Percentiles rank a stretch among this genome's conserved stretches.
Evolutionary conservation across 2,329 filamentous ascomycete genomes (phyloP).

Genomic region (Aureobasidium musti): DNA sequence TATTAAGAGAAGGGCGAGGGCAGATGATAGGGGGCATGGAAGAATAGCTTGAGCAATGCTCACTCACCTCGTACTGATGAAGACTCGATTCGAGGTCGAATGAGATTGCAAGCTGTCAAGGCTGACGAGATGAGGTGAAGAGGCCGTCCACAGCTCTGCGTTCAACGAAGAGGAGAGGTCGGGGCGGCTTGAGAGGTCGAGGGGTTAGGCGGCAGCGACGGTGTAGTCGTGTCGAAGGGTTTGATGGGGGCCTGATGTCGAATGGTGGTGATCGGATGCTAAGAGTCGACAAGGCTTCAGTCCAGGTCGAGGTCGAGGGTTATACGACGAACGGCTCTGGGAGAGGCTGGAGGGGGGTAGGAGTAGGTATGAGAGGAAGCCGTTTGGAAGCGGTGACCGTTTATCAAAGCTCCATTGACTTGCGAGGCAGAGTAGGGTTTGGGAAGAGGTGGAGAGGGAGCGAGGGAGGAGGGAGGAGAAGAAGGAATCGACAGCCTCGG

Average conservation of each 20-base stretch:
- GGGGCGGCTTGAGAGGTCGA: slow-evolving; percentile 39
- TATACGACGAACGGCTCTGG: slow-evolving; percentile 11
- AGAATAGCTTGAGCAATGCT: slow-evolving; percentile 17
- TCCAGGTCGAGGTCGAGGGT: slow-evolving; percentile 25
- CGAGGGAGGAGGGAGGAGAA: slow-evolving; percentile 19
- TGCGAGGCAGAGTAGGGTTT: slow-evolving; percentile 12
- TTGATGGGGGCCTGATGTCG: slow-evolving; percentile 30
- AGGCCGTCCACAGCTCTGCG: slow-evolving; percentile 39
- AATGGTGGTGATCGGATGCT: slow-evolving; percentile 11
- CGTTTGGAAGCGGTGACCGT: slow-evolving; percentile 26
- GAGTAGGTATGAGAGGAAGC: slow-evolving; percentile 16
- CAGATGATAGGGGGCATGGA: slow-evolving; percentile 5
- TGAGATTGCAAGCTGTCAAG: slow-evolving; percentile 12
- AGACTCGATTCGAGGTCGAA: slow-evolving; percentile 11
- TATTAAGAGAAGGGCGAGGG: background rate
- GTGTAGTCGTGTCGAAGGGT: background rate
- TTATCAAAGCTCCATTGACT: slow-evolving; percentile 31
- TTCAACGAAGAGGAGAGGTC: slow-evolving; percentile 48
- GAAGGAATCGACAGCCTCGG: slow-evolving; percentile 19
- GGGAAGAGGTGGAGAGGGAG: slow-evolving; percentile 10
- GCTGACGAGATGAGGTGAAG: slow-evolving; percentile 10
- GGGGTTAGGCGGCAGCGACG: slow-evolving; percentile 27
- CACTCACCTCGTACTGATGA: slow-evolving; percentile 11
- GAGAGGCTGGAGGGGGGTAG: slow-evolving; percentile 17
- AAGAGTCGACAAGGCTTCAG: slow-evolving; percentile 11